Evolutionary conservation across 345 rosid genomes (phyloP).

Genomic region (Hypericum perforatum): DNA sequence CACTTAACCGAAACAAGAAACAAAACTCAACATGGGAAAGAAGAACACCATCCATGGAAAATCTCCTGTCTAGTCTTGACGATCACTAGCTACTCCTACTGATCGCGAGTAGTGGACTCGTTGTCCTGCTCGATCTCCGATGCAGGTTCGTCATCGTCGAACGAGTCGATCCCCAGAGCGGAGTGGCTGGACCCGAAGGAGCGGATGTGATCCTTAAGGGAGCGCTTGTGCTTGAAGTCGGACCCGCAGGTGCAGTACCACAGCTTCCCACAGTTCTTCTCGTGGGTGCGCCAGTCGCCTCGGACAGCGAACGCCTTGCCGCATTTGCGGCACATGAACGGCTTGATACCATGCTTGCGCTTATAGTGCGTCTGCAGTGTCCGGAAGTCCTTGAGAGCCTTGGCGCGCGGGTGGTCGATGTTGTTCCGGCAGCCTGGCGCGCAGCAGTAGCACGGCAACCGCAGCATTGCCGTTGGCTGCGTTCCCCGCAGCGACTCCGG

Average conservation of each 20-base stretch:
- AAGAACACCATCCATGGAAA: too few relatives aligned
- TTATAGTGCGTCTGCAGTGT: constrained; percentile 99
- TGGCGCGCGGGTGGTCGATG: constrained; percentile 85
- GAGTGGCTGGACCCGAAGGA: constrained; percentile 85
- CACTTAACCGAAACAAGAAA: too few relatives aligned
- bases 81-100: too few relatives aligned
- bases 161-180: constrained; percentile 48
- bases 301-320: constrained; percentile 91
- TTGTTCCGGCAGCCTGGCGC: constrained; percentile 92
- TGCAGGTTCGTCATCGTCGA: constrained; percentile 46
- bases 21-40: too few relatives aligned
- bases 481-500: constrained; percentile 91
- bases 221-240: constrained; percentile 92
- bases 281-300: constrained; percentile 99
- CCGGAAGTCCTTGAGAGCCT: constrained; percentile 84
- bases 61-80: too few relatives aligned
- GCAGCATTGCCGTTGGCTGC: constrained; percentile 92
- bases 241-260: constrained; percentile 97
- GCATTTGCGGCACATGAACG: constrained; percentile 90
- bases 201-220: constrained; percentile 82
- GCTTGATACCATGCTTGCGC: constrained; percentile 83
- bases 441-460: constrained; percentile 91
- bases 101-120: too few relatives aligned
- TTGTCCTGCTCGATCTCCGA: too few relatives aligned
- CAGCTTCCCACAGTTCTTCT: constrained; percentile 93